Evolutionary conservation across 352 stramenopile species (phyloP), one percentile per base, ranked within the genome.

Genomic region (Phytophthora litchii): DNA sequence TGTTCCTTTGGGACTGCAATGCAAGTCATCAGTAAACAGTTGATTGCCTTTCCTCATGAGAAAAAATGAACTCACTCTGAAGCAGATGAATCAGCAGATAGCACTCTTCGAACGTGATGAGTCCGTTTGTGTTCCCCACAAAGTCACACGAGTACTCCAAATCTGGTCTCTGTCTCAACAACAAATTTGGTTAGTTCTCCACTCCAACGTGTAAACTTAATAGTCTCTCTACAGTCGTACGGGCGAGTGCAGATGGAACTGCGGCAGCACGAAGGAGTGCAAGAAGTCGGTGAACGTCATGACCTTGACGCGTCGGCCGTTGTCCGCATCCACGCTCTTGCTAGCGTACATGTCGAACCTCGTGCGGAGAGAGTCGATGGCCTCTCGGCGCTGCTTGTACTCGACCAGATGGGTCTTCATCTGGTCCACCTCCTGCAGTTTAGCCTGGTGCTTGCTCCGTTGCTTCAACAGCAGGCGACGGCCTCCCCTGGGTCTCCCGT

Each of bases 231-330:
- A 10, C 17, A 59, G 51, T 23, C 54, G 56, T 66, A 92, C 81
- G 27, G 82, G 81, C 6, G 67, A 37, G 23, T 75, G 69, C 21
- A 83, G 64, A 60, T 81, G 82, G 66, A 92, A 92, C 56, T 83
- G 82, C 12, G 80, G 78, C 10, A 93, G 64, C 21, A 89, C 75
- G 32, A 91, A 70, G 46, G 84, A 89, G 54, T 91, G 80, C 43
- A 93, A 43, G 51, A 93, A 93, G 68, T 91, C 76, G 13, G 84
- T 92, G 60, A 89, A 91, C n/a, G 66, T 93, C 84, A 93, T 92
- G 43, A 56, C 74, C 27, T 70, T 71, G 17, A 60, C 65, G 7
- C 45, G 37, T 37, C 64, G 61, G 20, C 51, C 64, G 9, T 64
- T 67, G 6, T 52, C 60, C 0, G 42, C 27, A 1, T 70, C 60